Percentiles rank a stretch among this genome's conserved stretches.
These are phyloP conservation scores for Ascochyta pisi DNA, from an alignment of 2,329 filamentous ascomycete species.

Conservation along the genomic window DNA sequence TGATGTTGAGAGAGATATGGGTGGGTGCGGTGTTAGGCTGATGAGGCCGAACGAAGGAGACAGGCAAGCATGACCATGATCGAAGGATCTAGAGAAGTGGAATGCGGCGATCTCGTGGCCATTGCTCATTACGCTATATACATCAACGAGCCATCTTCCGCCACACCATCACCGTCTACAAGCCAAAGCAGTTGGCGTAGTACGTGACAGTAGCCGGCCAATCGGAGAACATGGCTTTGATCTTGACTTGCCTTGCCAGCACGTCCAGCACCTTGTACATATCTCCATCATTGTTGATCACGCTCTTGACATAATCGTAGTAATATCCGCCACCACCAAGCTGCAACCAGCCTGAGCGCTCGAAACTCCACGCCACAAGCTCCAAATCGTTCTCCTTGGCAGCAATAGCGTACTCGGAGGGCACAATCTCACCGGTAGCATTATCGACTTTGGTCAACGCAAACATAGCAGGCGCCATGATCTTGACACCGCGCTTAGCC, in stretches of 20 bases:
- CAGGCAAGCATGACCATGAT: not conserved
- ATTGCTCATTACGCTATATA: not conserved
- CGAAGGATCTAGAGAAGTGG: not conserved
- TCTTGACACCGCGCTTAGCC: conserved; percentile 64
- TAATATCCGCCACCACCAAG: conserved; percentile 55
- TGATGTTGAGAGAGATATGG: conserved; percentile 36
- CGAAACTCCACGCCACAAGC: conserved; percentile 73
- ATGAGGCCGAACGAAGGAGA: conserved; percentile 24
- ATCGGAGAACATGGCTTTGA: conserved; percentile 70
- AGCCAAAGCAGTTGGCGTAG: conserved; percentile 73
- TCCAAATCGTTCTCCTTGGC: conserved; percentile 68
- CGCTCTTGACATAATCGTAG: conserved; percentile 51
- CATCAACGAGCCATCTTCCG: not conserved
- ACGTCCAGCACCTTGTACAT: conserved; percentile 70
- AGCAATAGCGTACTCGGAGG: conserved; percentile 67
- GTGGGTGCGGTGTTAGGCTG: conserved; percentile 25
- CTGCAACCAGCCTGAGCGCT: conserved; percentile 67
- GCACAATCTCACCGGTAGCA: conserved; percentile 63
- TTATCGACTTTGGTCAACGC: conserved; percentile 63
- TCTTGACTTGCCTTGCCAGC: conserved; percentile 65
- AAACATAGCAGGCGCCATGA: conserved; percentile 68
- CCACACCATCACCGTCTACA: conserved; percentile 22
- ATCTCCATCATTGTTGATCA: conserved; percentile 69
- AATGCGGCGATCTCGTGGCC: not conserved
- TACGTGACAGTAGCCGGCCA: conserved; percentile 74